Conservation (phyloP, 441 rosid genomes). For the Populus hybrid region DNA sequence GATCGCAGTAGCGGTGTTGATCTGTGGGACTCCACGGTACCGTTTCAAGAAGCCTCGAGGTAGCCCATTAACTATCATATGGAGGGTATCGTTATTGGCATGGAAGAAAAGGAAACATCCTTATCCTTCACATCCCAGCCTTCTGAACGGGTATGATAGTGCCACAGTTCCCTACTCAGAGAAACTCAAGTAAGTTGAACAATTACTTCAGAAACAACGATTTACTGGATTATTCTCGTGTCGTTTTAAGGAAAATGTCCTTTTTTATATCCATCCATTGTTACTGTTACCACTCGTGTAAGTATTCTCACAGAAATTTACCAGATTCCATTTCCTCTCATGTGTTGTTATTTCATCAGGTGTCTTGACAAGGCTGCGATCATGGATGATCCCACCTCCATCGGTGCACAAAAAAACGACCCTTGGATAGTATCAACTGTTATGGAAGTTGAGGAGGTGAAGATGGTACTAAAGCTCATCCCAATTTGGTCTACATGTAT, state of each 20-base stretch:
- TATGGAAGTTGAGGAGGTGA: slow-evolving; percentile 82
- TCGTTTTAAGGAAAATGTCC: background rate
- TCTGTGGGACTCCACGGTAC: slow-evolving; percentile 56
- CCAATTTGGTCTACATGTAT: slow-evolving; percentile 91
- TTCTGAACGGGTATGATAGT: slow-evolving; percentile 51
- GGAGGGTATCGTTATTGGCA: slow-evolving; percentile 68
- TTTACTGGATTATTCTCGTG: background rate
- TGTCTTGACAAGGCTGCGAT: slow-evolving; percentile 83
- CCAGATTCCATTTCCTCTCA: background rate
- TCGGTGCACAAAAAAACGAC: slow-evolving; percentile 29
- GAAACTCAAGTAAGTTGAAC: slow-evolving; percentile 46
- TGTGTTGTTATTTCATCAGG: slow-evolving; percentile 29
- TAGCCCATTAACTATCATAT: slow-evolving; percentile 78
- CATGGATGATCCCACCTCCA: slow-evolving; percentile 22
- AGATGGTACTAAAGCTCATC: slow-evolving; percentile 60
- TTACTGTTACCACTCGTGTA: background rate
- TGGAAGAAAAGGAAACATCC: slow-evolving; percentile 62
- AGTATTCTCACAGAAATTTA: background rate
- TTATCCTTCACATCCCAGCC: slow-evolving; percentile 52
- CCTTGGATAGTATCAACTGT: slow-evolving; percentile 70
- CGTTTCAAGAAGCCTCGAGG: slow-evolving; percentile 75
- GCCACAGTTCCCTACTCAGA: slow-evolving; percentile 55
- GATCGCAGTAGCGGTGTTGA: slow-evolving; percentile 50
- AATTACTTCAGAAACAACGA: background rate
- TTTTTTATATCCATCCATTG: background rate